phyloP scores from a whole-genome alignment of 176 grass and related monocot species.

The Rhynchospora pubera region DNA sequence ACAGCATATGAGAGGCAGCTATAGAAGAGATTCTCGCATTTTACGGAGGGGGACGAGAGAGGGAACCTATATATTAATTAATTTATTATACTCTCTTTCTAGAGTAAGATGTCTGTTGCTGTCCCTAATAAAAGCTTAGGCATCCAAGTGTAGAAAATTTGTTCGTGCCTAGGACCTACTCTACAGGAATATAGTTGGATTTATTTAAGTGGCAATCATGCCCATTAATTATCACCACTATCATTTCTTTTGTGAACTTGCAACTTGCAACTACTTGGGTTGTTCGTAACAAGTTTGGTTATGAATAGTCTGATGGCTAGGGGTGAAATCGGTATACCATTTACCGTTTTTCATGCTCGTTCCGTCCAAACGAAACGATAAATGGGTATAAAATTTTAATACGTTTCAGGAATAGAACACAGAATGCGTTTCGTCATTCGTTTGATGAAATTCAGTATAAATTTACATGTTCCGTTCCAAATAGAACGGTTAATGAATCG shows the following conservation, averaged over 20 bases:
- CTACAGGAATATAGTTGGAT: not conserved
- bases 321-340: too few species aligned
- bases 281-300: too few species aligned
- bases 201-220: not conserved
- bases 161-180: not conserved
- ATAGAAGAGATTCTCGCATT: not conserved
- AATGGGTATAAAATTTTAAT: too few species aligned
- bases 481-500: too few species aligned
- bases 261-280: not conserved
- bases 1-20: not conserved
- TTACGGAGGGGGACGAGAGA: not conserved
- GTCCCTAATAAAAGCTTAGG: not conserved
- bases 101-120: slow-evolving; percentile 10
- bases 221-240: not conserved
- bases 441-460: too few species aligned
- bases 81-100: not conserved
- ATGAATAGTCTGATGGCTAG: not conserved
- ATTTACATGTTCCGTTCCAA: too few species aligned
- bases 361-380: too few species aligned
- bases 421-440: too few species aligned
- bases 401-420: too few species aligned
- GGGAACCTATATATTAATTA: not conserved
- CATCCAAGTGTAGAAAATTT: not conserved
- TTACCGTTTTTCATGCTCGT: too few species aligned
- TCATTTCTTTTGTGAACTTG: not conserved